Evolutionary conservation across 2,329 filamentous ascomycete genomes (phyloP).

Genomic region (Orbilia javanica): DNA sequence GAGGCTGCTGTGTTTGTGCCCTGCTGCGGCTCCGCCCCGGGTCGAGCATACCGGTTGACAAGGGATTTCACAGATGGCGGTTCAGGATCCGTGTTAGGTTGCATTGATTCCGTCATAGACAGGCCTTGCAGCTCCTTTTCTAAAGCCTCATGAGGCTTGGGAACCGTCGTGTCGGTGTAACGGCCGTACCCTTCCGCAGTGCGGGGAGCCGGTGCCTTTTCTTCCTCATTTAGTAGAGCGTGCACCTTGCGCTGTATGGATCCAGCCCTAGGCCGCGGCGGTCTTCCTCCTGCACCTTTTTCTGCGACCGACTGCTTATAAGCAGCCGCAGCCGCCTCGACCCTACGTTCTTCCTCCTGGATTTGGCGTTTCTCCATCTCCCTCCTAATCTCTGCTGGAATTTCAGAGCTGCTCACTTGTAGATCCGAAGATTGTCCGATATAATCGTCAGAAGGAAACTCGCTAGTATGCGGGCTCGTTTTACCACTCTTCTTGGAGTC

Average conservation of each 20-base stretch:
- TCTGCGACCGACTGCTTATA: conserved; percentile 77
- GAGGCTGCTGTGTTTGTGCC: conserved; percentile 1
- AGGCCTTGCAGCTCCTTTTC: conserved; percentile 65
- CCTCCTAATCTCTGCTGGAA: conserved; percentile 88
- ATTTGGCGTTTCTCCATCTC: conserved; percentile 86
- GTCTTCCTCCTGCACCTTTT: conserved; percentile 63
- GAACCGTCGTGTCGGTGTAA: conserved; percentile 73
- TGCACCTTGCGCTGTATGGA: conserved; percentile 91
- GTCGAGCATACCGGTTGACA: conserved; percentile 56
- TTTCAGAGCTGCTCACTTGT: conserved; percentile 69
- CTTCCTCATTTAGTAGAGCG: conserved; percentile 83
- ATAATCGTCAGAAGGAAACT: conserved; percentile 73
- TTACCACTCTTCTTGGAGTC: conserved; percentile 62
- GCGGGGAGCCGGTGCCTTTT: conserved; percentile 72
- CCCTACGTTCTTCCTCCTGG: conserved; percentile 88
- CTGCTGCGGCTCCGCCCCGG: conserved; percentile 25
- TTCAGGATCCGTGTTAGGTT: conserved; percentile 60
- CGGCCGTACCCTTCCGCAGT: conserved; percentile 92
- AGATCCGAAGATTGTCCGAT: conserved; percentile 67
- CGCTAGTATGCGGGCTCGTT: conserved; percentile 64
- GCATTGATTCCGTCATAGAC: conserved; percentile 58
- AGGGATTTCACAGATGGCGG: conserved; percentile 60
- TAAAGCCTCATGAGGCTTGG: conserved; percentile 63
- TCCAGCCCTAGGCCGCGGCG: conserved; percentile 69
- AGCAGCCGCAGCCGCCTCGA: conserved; percentile 88